Base-by-base conservation (phyloP, 352 stramenopile species). In the Thalassiosira mediterranea region DNA sequence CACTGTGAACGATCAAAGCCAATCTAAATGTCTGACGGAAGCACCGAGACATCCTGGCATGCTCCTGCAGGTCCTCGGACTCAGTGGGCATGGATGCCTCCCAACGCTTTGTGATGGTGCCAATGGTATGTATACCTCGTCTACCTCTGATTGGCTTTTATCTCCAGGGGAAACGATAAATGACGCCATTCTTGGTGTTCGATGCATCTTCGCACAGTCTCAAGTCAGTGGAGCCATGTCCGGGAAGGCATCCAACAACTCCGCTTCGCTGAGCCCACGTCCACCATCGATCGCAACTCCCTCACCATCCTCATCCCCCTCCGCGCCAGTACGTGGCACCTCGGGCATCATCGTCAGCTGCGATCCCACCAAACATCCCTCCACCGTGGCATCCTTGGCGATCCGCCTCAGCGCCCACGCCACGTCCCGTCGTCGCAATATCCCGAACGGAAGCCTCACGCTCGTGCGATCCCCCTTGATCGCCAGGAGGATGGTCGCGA, bases 391-490 rank as follows among this genome's bases (percentile, higher is more conserved):
- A 80, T 80, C 71, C 0, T n/a, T 61, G 25, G 34, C 71, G 47
- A 80, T 71, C n/a, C 71, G 54, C 4, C 32, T 26, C n/a, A 80
- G 23, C 48, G 31, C 28, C 25, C 62, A 64, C 19, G 37, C 44
- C 44, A 74, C 69, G 34, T 80, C 70, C 17, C 51, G 38, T 54
- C 56, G 48, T 49, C 44, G 31, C 0, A 59, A 28, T n/a, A 80
- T 47, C 19, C 71, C 71, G 21, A 72, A 70, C 40, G 58, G 63
- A 4, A 74, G 61, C 21, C 44, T 34, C 7, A 72, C 42, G 13
- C 3, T 62, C 7, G 51, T 80, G 40, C 63, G 56, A 70, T 80
- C 71, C 3, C 71, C 71, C 48, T 80, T 80, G 31, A 80, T 80
- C 2, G 64, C 57, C 25, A 80, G 63, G 11, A 80, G 28, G 17